These are phyloP conservation scores for Xylariaceae sp. DNA, from an alignment of 2,329 filamentous ascomycete species.

Conservation along the genomic window DNA sequence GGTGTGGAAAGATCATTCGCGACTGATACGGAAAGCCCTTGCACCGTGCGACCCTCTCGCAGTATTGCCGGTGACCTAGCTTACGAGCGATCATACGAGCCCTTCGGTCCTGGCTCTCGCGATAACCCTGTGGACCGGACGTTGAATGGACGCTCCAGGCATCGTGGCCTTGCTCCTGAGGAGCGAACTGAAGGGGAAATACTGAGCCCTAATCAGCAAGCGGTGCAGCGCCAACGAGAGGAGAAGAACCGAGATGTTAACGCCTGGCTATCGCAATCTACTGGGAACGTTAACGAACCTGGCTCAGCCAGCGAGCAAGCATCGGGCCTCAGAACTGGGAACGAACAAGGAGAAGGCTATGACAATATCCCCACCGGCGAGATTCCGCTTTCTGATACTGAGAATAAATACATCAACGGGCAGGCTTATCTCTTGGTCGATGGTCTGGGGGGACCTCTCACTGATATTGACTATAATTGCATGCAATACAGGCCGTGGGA, in stretches of 20 bases:
- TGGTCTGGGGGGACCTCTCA: constrained; percentile 37
- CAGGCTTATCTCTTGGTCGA: constrained; percentile 44
- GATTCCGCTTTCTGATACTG: constrained; percentile 42
- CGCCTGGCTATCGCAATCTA: constrained; percentile 42
- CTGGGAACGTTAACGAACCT: constrained; percentile 12
- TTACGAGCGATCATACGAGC: constrained; percentile 20
- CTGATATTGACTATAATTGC: constrained; percentile 43
- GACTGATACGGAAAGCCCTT: constrained; percentile 27
- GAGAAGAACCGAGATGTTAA: constrained; percentile 47
- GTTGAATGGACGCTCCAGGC: constrained; percentile 35
- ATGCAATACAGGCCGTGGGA: constrained; percentile 47
- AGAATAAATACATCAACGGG: constrained; percentile 45
- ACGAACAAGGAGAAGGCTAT: constrained; percentile 21
- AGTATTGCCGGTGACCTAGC: constrained; percentile 37
- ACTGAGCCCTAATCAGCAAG: constrained; percentile 46
- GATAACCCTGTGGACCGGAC: constrained; percentile 41
- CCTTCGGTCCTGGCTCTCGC: constrained; percentile 28
- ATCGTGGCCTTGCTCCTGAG: constrained; percentile 44
- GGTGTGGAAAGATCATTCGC: constrained; percentile 38
- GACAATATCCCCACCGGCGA: constrained; percentile 37
- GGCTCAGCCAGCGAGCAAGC: constrained; percentile 7
- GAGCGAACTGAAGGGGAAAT: constrained; percentile 40
- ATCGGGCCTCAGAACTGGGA: constrained; percentile 12
- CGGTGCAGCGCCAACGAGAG: constrained; percentile 36
- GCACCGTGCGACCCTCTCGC: constrained; percentile 32